These are phyloP conservation scores for Blumeriella jaapii DNA, from an alignment of 2,329 filamentous ascomycete genomes.

Conservation along the genomic window DNA sequence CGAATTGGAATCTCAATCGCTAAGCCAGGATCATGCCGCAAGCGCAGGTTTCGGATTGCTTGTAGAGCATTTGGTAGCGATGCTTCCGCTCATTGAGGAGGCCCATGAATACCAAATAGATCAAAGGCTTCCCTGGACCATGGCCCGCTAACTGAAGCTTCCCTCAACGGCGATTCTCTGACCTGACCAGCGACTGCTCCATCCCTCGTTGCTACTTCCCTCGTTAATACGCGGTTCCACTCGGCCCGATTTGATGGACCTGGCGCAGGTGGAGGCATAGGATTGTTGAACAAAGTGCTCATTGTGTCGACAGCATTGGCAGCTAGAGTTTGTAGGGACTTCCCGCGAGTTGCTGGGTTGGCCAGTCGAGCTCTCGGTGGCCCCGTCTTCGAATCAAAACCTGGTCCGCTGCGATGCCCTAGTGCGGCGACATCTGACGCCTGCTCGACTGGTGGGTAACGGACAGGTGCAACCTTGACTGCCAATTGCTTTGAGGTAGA, in stretches of 20 bases:
- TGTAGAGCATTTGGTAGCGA: background rate
- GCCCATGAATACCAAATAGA: constrained; percentile 25
- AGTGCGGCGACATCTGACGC: background rate
- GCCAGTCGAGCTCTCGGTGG: constrained; percentile 13
- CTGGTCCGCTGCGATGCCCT: background rate
- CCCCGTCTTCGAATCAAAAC: background rate
- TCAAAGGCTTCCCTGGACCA: constrained; percentile 29
- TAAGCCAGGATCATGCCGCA: no score
- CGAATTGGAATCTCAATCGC: no score
- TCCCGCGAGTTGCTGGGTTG: constrained; percentile 23
- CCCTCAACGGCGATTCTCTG: background rate
- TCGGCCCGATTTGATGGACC: constrained; percentile 6
- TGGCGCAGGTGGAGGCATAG: constrained; percentile 11
- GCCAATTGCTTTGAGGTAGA: constrained; percentile 1
- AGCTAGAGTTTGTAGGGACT: constrained; percentile 17
- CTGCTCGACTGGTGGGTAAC: background rate
- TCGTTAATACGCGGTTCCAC: background rate
- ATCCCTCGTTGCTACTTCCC: constrained; percentile 3
- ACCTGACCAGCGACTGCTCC: background rate
- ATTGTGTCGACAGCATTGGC: constrained; percentile 16
- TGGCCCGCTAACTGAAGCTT: constrained; percentile 15
- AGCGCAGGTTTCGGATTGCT: background rate
- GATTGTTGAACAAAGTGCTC: constrained; percentile 8
- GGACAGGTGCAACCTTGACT: constrained; percentile 7
- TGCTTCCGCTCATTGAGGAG: constrained; percentile 11